phyloP scores from a whole-genome alignment of 306 rosid species.

The Canavalia ensiformis region DNA sequence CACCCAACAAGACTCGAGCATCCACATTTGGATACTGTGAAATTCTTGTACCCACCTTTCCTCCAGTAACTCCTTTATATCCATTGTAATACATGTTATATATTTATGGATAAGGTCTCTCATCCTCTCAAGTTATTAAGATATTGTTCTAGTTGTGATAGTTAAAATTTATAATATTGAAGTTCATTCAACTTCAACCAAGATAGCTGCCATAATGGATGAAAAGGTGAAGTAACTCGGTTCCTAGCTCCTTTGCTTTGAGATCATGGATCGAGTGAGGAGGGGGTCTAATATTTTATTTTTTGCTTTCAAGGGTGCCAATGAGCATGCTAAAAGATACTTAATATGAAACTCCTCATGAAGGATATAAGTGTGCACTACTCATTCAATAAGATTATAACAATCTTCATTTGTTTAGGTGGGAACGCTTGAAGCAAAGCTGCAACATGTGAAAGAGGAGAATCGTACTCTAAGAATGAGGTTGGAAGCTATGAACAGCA shows the following conservation, averaged over 20 bases:
- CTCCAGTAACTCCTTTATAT: not conserved
- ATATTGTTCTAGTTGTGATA: not conserved
- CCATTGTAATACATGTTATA: not conserved
- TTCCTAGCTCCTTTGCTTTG: too few relatives aligned
- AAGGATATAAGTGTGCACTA: not conserved
- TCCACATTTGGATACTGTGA: not conserved
- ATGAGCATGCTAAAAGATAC: too few relatives aligned
- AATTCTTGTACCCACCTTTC: not conserved
- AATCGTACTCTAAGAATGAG: constrained; percentile 54
- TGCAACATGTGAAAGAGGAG: constrained; percentile 57
- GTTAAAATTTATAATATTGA: constrained; percentile 6
- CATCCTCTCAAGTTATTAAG: not conserved
- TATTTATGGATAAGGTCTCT: not conserved
- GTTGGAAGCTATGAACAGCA: constrained; percentile 55
- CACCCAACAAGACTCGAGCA: not conserved
- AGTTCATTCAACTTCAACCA: constrained; percentile 18
- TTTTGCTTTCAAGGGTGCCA: not conserved
- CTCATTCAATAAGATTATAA: not conserved
- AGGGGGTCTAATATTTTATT: too few relatives aligned
- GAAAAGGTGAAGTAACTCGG: constrained; percentile 7
- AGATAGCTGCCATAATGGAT: constrained; percentile 23
- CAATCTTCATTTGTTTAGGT: constrained; percentile 39
- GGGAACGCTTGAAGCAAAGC: constrained; percentile 43
- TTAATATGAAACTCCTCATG: not conserved
- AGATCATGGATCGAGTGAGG: too few relatives aligned